A percentile compares a stretch with the other conserved stretches of the same genome.
phyloP scores from a whole-genome alignment of 2,329 filamentous ascomycete species.

The Aspergillus spinulosporus region DNA sequence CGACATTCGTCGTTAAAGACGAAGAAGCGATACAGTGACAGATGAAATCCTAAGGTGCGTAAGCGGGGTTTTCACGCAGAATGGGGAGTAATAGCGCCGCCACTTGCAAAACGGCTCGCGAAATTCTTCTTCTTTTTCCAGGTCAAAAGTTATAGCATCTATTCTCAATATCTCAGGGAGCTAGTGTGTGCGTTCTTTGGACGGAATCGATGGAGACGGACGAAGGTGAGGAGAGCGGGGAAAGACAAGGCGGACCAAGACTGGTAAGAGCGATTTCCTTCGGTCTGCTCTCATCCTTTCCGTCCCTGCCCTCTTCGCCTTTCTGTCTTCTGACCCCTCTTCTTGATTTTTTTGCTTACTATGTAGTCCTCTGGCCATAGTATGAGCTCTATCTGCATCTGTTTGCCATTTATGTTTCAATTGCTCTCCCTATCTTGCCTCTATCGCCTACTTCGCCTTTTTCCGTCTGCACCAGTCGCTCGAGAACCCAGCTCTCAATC shows the following conservation, averaged over 20 bases:
- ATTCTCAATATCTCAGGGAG: background rate
- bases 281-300: conserved; percentile 26
- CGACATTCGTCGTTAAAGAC: background rate
- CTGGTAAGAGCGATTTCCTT: conserved; percentile 6
- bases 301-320: conserved; percentile 34
- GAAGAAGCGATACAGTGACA: background rate
- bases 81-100: conserved; percentile 9
- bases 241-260: background rate
- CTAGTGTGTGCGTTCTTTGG: no score
- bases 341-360: conserved; percentile 40
- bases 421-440: conserved; percentile 23
- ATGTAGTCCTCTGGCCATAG: conserved; percentile 41
- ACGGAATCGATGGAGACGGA: background rate
- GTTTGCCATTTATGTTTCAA: conserved; percentile 23
- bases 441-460: conserved; percentile 18
- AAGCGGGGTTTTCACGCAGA: conserved; percentile 16
- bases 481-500: conserved; percentile 23
- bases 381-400: conserved; percentile 32
- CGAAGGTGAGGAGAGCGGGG: conserved; percentile 15
- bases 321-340: conserved; percentile 33
- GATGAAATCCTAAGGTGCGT: conserved; percentile 8
- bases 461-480: conserved; percentile 24
- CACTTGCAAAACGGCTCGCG: background rate
- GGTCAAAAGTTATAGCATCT: background rate
- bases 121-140: background rate